phyloP scores from a whole-genome alignment of 1,284 basidiomycete species.

The Thecaphora frezii region DNA sequence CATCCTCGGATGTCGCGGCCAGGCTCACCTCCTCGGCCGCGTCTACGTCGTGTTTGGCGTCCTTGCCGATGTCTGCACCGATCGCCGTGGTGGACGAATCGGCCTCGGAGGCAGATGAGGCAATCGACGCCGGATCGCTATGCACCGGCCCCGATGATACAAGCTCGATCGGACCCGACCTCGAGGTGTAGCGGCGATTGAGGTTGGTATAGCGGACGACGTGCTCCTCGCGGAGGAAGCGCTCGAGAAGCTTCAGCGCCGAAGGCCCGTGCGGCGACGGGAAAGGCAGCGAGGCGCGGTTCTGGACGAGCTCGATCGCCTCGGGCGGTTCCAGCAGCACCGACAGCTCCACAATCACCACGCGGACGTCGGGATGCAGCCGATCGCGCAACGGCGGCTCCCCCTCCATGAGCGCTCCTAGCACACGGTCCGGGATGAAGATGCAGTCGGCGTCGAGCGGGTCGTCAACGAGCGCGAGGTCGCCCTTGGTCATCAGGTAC shows the following conservation, averaged over 20 bases:
- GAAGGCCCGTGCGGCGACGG: conserved; percentile 39
- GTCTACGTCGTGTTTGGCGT: no score
- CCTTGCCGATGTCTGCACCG: no score
- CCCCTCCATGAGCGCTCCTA: conserved; percentile 8
- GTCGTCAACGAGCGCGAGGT: conserved; percentile 18
- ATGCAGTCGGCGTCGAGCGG: conserved; percentile 27
- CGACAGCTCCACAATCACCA: conserved; percentile 14
- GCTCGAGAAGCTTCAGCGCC: conserved; percentile 28
- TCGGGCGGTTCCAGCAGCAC: conserved; percentile 8
- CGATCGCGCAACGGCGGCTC: conserved; percentile 7
- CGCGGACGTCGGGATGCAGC: conserved; percentile 17
- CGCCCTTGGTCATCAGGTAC: conserved; percentile 16
- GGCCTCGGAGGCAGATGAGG: no score
- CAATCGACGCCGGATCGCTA: no score
- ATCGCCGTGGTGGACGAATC: no score
- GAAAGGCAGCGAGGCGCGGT: conserved; percentile 24
- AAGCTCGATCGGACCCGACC: background rate
- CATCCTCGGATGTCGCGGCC: no score
- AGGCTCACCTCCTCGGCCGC: no score
- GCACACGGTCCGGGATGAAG: conserved; percentile 14
- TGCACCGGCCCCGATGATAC: no score
- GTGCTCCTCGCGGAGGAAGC: conserved; percentile 26
- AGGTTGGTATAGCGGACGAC: background rate
- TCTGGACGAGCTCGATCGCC: conserved; percentile 15
- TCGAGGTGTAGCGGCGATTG: background rate